These are phyloP conservation scores for Pythium dissotocum DNA, from an alignment of 352 stramenopile genomes.

Conservation along the genomic window DNA sequence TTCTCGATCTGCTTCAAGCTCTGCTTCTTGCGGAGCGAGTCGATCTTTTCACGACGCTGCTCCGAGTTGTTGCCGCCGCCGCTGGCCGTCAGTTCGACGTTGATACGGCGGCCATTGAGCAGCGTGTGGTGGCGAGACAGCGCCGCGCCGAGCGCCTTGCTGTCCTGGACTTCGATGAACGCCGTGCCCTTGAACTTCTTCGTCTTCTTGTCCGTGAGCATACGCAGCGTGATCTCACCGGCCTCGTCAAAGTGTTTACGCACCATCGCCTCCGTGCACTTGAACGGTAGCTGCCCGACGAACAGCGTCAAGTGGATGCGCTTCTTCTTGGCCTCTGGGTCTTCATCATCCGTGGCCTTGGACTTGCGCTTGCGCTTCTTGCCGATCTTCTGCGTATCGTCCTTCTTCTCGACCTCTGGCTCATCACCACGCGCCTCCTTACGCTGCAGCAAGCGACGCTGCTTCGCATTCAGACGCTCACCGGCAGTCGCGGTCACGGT, in stretches of 20 bases:
- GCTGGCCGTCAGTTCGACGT: slow-evolving; percentile 84
- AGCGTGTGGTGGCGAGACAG: slow-evolving; percentile 82
- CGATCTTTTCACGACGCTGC: slow-evolving; percentile 68
- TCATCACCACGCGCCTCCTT: slow-evolving; percentile 39
- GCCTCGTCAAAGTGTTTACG: slow-evolving; percentile 74
- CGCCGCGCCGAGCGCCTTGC: slow-evolving; percentile 74
- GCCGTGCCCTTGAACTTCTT: slow-evolving; percentile 82
- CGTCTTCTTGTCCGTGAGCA: slow-evolving; percentile 85
- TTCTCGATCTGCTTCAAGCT: slow-evolving; percentile 84
- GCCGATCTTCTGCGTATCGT: slow-evolving; percentile 23
- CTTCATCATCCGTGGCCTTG: slow-evolving; percentile 24
- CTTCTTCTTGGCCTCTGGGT: slow-evolving; percentile 48
- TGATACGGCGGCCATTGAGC: slow-evolving; percentile 79
- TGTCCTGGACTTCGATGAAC: slow-evolving; percentile 87
- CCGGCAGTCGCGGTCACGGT: not conserved
- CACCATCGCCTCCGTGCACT: slow-evolving; percentile 63
- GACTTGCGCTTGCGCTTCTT: slow-evolving; percentile 59
- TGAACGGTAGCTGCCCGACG: slow-evolving; percentile 79
- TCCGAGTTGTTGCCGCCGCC: slow-evolving; percentile 84
- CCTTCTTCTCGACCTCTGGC: slow-evolving; percentile 31
- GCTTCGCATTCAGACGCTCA: slow-evolving; percentile 48
- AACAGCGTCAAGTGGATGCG: slow-evolving; percentile 88
- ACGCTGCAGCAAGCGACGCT: slow-evolving; percentile 56
- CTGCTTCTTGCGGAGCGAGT: slow-evolving; percentile 76
- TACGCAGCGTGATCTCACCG: slow-evolving; percentile 74